Conservation (phyloP, 176 grass and related monocot genomes). For the Raddia distichophylla region DNA sequence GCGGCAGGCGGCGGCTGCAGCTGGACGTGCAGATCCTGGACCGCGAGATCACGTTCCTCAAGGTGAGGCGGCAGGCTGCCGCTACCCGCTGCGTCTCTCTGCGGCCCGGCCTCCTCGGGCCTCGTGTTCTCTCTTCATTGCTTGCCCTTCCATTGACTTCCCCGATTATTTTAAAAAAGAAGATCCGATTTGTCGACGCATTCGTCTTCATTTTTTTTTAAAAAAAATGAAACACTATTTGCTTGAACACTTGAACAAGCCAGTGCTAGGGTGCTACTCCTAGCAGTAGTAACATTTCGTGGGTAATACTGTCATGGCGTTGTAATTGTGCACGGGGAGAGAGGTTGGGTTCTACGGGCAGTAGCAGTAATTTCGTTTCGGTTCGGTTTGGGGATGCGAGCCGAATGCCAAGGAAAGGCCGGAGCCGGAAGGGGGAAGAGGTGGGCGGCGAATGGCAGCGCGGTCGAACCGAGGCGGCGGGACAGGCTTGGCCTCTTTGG, state of each 20-base stretch:
- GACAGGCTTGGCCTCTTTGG: constrained; percentile 47
- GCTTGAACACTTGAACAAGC: not conserved
- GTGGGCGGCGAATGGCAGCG: constrained; percentile 14
- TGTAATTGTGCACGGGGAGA: not conserved
- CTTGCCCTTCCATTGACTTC: constrained; percentile 29
- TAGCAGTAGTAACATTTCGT: not conserved
- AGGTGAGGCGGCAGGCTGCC: constrained; percentile 46
- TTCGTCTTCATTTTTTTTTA: not conserved
- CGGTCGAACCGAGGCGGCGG: constrained; percentile 41
- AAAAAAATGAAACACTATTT: not conserved
- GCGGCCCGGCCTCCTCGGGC: constrained; percentile 1
- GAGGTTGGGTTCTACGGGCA: not conserved
- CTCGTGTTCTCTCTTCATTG: not conserved
- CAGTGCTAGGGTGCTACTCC: not conserved
- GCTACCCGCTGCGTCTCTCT: not conserved
- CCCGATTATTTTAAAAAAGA: not conserved
- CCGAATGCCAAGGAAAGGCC: not conserved
- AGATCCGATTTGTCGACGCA: constrained; percentile 42
- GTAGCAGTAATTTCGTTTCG: constrained; percentile 6
- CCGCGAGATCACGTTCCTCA: constrained; percentile 83
- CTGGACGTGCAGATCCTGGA: constrained; percentile 93
- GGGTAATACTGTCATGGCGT: not conserved
- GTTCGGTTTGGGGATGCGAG: constrained; percentile 39
- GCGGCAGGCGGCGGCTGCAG: constrained; percentile 83
- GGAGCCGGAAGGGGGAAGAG: not conserved